These are phyloP conservation scores for Cercospora zeae-maydis DNA, from an alignment of 2,329 filamentous ascomycete species.

Conservation along the genomic window DNA sequence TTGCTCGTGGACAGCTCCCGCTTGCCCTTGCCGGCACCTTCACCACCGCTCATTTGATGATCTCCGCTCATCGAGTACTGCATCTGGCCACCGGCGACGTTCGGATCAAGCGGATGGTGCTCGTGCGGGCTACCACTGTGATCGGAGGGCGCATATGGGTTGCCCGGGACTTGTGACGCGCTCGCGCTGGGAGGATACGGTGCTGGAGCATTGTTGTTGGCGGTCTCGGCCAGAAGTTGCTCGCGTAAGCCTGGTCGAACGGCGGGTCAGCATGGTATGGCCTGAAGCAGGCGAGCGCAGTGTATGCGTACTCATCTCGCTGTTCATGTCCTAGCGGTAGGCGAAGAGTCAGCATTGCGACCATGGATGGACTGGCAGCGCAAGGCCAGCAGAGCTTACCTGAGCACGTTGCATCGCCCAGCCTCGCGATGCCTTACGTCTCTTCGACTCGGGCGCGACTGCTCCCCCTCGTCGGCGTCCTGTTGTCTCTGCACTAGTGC, in stretches of 20 bases:
- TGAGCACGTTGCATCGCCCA: constrained; percentile 42
- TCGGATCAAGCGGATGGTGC: constrained; percentile 55
- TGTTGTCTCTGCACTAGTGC: neutral
- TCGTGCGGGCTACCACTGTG: constrained; percentile 42
- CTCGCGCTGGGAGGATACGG: constrained; percentile 40
- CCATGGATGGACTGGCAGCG: neutral
- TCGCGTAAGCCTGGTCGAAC: constrained; percentile 55
- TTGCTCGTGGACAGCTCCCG: constrained; percentile 93
- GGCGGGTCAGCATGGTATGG: constrained; percentile 11
- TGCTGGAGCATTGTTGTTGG: constrained; percentile 37
- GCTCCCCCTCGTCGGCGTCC: neutral
- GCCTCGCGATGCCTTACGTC: neutral
- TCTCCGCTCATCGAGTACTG: constrained; percentile 49
- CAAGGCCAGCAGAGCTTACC: constrained; percentile 46
- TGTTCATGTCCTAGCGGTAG: constrained; percentile 28
- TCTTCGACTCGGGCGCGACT: neutral
- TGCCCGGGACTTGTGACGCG: constrained; percentile 24
- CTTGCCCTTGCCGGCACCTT: constrained; percentile 70
- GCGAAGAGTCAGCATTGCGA: constrained; percentile 20
- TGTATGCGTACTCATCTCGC: constrained; percentile 43
- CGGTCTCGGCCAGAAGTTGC: constrained; percentile 55
- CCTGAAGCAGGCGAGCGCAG: neutral
- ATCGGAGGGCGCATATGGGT: constrained; percentile 41
- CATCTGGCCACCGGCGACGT: constrained; percentile 50
- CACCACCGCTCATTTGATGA: constrained; percentile 45